These are phyloP conservation scores for Lantana camara DNA, from an alignment of 257 asterid genomes.

Conservation along the genomic window DNA sequence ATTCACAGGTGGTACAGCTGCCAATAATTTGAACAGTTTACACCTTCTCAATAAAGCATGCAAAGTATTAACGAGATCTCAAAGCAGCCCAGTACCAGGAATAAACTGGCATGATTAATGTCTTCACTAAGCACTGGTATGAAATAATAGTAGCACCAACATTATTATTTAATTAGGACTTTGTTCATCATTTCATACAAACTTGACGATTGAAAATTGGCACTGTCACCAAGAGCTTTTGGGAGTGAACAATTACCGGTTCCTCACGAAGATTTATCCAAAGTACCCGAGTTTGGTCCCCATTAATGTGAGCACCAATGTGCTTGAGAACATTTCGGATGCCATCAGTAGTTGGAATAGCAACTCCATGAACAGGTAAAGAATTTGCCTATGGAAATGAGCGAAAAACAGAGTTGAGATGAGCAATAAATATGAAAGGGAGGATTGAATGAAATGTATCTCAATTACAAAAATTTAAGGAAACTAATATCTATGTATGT, in stretches of 20 bases:
- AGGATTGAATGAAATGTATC: neutral
- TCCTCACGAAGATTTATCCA: slow-evolving; percentile 98
- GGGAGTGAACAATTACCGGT: slow-evolving; percentile 61
- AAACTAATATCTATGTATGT: too few relatives aligned
- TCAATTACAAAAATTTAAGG: neutral
- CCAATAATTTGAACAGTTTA: slow-evolving; percentile 11
- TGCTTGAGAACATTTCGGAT: slow-evolving; percentile 86
- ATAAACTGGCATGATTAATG: slow-evolving; percentile 10
- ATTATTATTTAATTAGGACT: slow-evolving; percentile 9
- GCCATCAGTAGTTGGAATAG: slow-evolving; percentile 93
- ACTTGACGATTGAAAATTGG: slow-evolving; percentile 7
- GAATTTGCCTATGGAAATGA: slow-evolving; percentile 58
- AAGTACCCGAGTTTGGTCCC: slow-evolving; percentile 68
- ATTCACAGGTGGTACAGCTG: slow-evolving; percentile 9
- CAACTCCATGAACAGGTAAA: slow-evolving; percentile 94
- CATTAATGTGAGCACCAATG: slow-evolving; percentile 70
- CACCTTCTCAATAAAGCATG: slow-evolving; percentile 7
- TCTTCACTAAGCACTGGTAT: slow-evolving; percentile 8
- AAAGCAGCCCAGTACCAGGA: slow-evolving; percentile 21
- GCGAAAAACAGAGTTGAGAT: slow-evolving; percentile 10
- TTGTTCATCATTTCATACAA: slow-evolving; percentile 15
- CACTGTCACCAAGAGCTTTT: neutral
- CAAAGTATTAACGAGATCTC: slow-evolving; percentile 10
- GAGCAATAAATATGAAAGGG: neutral
- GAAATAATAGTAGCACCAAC: slow-evolving; percentile 9